Evolutionary conservation across 208 protist species (phyloP).

Genomic region (Histomonas meleagridis): DNA sequence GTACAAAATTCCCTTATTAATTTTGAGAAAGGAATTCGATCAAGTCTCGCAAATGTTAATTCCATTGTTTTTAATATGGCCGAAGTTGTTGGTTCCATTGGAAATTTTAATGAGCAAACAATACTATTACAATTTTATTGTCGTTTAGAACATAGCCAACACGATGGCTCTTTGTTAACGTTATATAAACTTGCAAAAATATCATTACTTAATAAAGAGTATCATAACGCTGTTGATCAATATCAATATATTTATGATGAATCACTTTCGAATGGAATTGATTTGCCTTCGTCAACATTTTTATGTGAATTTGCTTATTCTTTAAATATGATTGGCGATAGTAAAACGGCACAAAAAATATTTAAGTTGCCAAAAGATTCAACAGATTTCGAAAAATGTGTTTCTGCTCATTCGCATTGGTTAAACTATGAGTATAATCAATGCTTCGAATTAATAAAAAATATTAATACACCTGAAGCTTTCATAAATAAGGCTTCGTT

Average conservation of each 20-base stretch:
- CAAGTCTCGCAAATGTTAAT: too few relatives aligned
- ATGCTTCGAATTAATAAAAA: background rate
- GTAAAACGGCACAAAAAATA: background rate
- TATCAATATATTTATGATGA: background rate
- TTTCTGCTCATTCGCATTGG: background rate
- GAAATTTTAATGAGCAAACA: background rate
- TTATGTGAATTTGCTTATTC: background rate
- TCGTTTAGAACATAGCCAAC: background rate
- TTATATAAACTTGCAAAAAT: background rate
- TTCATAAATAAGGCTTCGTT: background rate
- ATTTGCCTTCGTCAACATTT: background rate
- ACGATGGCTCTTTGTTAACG: background rate
- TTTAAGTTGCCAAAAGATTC: background rate
- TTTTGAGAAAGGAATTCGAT: background rate
- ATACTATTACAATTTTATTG: background rate
- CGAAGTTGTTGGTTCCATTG: background rate
- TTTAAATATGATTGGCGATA: background rate
- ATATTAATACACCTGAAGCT: background rate
- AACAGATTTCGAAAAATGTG: background rate
- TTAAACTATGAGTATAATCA: background rate
- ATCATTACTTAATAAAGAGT: background rate
- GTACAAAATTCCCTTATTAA: background rate
- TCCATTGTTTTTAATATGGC: background rate
- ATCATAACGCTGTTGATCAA: background rate
- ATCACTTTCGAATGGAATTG: background rate